These are phyloP conservation scores for Saccharomycopsis fibuligera DNA, from an alignment of 805 yeast species.

Conservation along the genomic window DNA sequence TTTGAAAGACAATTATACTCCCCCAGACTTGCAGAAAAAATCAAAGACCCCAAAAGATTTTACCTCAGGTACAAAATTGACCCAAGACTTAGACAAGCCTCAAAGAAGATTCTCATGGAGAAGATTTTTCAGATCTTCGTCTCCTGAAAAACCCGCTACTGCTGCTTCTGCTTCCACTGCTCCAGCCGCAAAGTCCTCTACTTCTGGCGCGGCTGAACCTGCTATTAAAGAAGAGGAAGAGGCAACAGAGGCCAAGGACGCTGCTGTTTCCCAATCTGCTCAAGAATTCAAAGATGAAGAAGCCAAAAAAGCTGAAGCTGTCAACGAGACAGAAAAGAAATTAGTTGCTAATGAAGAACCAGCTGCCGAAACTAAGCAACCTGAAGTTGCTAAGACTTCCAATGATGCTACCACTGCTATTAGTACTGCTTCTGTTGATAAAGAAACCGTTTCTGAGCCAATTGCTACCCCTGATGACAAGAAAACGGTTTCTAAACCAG, in stretches of 20 bases:
- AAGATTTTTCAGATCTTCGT: background rate
- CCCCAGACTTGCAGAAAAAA: conserved; percentile 19
- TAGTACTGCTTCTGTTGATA: background rate
- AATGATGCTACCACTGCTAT: background rate
- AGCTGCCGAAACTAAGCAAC: conserved; percentile 3
- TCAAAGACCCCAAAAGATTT: conserved; percentile 20
- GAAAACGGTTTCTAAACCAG: background rate
- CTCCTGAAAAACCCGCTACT: background rate
- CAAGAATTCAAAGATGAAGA: background rate
- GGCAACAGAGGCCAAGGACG: background rate
- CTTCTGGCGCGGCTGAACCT: background rate
- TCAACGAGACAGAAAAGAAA: background rate
- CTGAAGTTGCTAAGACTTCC: conserved; percentile 1
- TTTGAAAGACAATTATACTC: conserved; percentile 8
- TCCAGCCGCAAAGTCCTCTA: background rate
- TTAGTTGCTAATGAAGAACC: background rate
- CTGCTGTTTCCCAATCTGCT: background rate
- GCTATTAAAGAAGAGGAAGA: conserved; percentile 2
- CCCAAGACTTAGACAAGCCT: conserved; percentile 3
- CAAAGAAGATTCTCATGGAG: conserved; percentile 5
- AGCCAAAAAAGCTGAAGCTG: background rate
- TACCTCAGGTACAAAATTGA: conserved; percentile 16
- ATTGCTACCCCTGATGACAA: conserved; percentile 1
- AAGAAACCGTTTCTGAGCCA: background rate
- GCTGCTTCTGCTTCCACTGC: background rate